phyloP scores from a whole-genome alignment of 352 stramenopile species.

The Globisporangium barbulae region DNA sequence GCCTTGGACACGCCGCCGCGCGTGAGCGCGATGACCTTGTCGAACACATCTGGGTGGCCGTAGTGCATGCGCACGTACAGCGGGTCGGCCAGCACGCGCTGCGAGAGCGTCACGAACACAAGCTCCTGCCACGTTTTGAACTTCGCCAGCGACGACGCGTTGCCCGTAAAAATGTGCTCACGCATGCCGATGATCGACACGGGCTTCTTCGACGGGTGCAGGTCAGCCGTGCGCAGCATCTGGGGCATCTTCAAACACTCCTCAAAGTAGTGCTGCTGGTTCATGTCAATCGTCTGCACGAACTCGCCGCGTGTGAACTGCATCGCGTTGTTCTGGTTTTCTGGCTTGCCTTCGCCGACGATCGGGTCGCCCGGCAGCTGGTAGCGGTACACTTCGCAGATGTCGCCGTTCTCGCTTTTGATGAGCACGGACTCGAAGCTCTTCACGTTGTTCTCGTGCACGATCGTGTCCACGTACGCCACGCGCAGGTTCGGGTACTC shows the following conservation, averaged over 20 bases:
- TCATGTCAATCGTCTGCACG: constrained; percentile 89
- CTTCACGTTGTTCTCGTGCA: constrained; percentile 30
- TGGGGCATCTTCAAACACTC: constrained; percentile 86
- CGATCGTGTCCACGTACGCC: constrained; percentile 78
- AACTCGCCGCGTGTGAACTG: constrained; percentile 83
- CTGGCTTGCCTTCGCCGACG: constrained; percentile 76
- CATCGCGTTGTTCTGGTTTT: constrained; percentile 85
- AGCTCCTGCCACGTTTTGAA: constrained; percentile 87
- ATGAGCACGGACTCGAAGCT: constrained; percentile 72
- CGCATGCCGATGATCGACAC: constrained; percentile 85
- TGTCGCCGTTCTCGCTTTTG: constrained; percentile 71
- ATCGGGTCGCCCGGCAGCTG: constrained; percentile 79
- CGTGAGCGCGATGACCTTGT: constrained; percentile 75
- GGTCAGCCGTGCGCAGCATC: constrained; percentile 64
- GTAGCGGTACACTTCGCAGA: constrained; percentile 81
- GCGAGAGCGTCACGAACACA: constrained; percentile 81
- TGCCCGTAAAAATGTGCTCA: constrained; percentile 86
- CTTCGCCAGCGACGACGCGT: constrained; percentile 78
- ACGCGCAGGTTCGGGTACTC: constrained; percentile 84
- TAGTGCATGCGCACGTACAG: constrained; percentile 84
- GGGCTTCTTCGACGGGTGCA: constrained; percentile 64
- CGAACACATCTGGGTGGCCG: constrained; percentile 80
- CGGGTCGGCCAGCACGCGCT: constrained; percentile 73
- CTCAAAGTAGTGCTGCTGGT: constrained; percentile 87
- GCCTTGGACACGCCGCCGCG: constrained; percentile 76